These are phyloP conservation scores for Plantago coronopus DNA, from an alignment of 305 asterid genomes.

Conservation along the genomic window DNA sequence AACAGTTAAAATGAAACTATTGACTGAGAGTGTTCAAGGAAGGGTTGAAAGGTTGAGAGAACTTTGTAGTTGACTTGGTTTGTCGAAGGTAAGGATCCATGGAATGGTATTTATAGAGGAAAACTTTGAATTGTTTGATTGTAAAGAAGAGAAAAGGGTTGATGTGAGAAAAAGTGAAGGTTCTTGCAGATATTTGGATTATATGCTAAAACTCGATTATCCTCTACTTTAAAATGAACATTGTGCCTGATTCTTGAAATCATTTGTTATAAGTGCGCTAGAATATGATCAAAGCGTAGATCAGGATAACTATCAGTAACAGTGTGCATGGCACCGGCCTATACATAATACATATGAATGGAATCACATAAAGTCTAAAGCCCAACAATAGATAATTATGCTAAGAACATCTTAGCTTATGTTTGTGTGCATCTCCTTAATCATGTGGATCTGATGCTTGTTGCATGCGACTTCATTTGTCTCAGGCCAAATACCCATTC, in stretches of 20 bases:
- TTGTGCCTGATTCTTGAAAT: background rate
- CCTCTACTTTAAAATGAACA: background rate
- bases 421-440: too few species aligned
- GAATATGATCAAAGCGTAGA: too few species aligned
- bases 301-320: too few species aligned
- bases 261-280: background rate
- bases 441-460: too few species aligned
- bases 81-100: background rate
- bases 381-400: too few species aligned
- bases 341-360: too few species aligned
- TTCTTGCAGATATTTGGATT: constrained; percentile 12
- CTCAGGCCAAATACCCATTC: background rate
- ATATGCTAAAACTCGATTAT: constrained; percentile 1
- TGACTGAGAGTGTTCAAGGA: background rate
- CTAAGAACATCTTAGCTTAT: too few species aligned
- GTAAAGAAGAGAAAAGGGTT: background rate
- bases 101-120: constrained; percentile 5
- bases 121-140: background rate
- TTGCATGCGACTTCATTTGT: background rate
- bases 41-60: background rate
- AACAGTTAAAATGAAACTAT: background rate
- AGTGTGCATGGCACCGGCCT: too few species aligned
- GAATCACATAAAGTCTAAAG: too few species aligned
- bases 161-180: background rate
- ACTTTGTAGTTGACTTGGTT: background rate